Evolutionary conservation across 2,329 filamentous ascomycete species (phyloP).

Genomic region (Stachybotrys chartarum): DNA sequence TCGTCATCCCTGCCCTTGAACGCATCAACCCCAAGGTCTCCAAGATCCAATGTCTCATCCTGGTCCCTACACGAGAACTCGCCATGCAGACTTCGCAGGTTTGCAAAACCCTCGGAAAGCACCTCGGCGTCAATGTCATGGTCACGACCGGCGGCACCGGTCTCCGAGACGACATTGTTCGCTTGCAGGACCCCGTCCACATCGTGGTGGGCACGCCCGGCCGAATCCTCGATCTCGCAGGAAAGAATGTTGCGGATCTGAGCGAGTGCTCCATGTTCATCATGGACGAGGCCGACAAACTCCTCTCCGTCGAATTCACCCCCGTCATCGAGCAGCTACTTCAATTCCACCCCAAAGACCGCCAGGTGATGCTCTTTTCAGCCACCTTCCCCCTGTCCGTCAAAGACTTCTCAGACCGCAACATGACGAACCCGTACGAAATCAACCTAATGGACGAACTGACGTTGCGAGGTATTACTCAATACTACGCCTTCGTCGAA

Average conservation of each 20-base stretch:
- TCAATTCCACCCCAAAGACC: conserved; percentile 91
- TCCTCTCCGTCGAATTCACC: conserved; percentile 93
- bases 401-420: conserved; percentile 96
- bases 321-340: conserved; percentile 95
- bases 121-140: conserved; percentile 97
- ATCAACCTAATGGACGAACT: conserved; percentile 99
- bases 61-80: conserved; percentile 93
- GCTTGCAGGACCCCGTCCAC: conserved; percentile 88
- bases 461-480: conserved; percentile 93
- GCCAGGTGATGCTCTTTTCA: conserved; percentile 98
- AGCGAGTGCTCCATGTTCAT: conserved; percentile 96
- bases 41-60: conserved; percentile 93
- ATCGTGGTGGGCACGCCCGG: conserved; percentile 97
- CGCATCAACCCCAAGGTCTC: conserved; percentile 94
- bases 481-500: conserved; percentile 98
- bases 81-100: conserved; percentile 98
- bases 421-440: conserved; percentile 94
- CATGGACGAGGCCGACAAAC: conserved; percentile 99
- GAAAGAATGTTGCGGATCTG: conserved; percentile 93
- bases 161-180: conserved; percentile 92
- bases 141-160: conserved; percentile 96
- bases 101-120: conserved; percentile 96
- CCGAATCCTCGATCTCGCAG: conserved; percentile 89
- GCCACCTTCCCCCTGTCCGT: conserved; percentile 96
- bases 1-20: conserved; percentile 91